A percentile compares a stretch with the other conserved stretches of the same genome.
Evolutionary conservation across 352 stramenopile genomes (phyloP).

Genomic region (Phytophthora foliorum): DNA sequence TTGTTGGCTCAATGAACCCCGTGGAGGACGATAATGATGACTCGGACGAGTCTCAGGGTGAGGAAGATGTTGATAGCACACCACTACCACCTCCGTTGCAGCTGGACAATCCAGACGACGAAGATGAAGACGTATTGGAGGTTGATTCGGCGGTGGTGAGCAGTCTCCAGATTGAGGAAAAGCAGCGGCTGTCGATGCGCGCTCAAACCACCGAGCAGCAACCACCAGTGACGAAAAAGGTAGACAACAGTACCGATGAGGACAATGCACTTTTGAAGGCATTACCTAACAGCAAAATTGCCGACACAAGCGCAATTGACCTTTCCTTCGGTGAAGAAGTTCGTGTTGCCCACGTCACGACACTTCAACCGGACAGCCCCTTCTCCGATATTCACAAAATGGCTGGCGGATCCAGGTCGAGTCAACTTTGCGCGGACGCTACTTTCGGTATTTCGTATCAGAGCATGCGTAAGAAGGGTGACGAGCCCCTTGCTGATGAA

Average conservation of each 20-base stretch:
- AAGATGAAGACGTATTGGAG: conserved; percentile 66
- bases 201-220: conserved; percentile 1
- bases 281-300: conserved; percentile 17
- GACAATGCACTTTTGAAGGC: conserved; percentile 34
- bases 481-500: conserved; percentile 6
- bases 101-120: conserved; percentile 33
- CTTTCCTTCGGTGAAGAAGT: conserved; percentile 43
- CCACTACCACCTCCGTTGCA: conserved; percentile 20
- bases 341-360: conserved; percentile 41
- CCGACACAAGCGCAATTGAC: conserved; percentile 17
- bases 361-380: conserved; percentile 28
- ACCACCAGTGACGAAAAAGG: not conserved
- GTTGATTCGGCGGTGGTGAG: conserved; percentile 45
- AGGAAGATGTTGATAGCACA: conserved; percentile 41
- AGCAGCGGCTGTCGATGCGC: conserved; percentile 17
- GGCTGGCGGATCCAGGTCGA: conserved; percentile 12
- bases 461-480: conserved; percentile 43
- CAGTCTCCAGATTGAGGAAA: conserved; percentile 37
- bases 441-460: conserved; percentile 77
- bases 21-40: conserved; percentile 34
- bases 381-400: conserved; percentile 34
- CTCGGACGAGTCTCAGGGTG: conserved; percentile 42
- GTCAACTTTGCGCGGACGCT: conserved; percentile 18
- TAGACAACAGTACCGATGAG: not conserved
- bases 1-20: conserved; percentile 48